Percentiles rank a stretch among this genome's conserved stretches.
Evolutionary conservation across 768 basidiomycete genomes (phyloP).

Genomic region (Lyophyllum atratum): DNA sequence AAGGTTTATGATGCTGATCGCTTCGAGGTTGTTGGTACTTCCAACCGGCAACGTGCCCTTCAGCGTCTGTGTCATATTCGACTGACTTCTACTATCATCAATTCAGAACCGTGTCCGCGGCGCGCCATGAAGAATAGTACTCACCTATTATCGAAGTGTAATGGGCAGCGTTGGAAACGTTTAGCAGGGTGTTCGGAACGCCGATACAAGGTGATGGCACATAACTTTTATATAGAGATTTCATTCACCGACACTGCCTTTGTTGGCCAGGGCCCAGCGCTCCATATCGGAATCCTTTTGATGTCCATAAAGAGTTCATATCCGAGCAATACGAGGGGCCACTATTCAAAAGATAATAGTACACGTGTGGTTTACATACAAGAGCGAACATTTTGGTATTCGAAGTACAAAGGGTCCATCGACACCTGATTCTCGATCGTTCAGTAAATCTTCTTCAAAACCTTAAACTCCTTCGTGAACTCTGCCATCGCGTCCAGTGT

Average conservation of each 20-base stretch:
- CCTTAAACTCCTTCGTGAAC: slow-evolving; percentile 50
- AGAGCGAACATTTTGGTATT: not conserved
- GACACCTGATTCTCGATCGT: not conserved
- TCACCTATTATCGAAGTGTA: not conserved
- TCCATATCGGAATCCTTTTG: not conserved
- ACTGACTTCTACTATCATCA: not conserved
- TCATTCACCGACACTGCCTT: not conserved
- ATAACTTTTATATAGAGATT: not conserved
- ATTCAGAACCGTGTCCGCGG: not conserved
- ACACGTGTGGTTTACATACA: not conserved
- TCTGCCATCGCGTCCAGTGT: slow-evolving; percentile 66
- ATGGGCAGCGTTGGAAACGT: not conserved
- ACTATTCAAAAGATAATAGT: not conserved
- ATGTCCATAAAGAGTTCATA: not conserved
- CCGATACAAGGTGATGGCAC: not conserved
- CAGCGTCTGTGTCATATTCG: no score
- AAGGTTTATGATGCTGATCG: not conserved
- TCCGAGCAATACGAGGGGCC: not conserved
- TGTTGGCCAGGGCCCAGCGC: not conserved
- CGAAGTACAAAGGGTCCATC: not conserved
- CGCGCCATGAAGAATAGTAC: not conserved
- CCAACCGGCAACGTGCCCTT: no score
- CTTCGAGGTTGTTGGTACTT: not conserved
- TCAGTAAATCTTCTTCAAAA: slow-evolving; percentile 8
- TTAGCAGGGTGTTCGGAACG: not conserved